Percentiles rank a stretch among this genome's conserved stretches.
Evolutionary conservation across 352 stramenopile genomes (phyloP).

Genomic region (Globisporangium heterothallicum): DNA sequence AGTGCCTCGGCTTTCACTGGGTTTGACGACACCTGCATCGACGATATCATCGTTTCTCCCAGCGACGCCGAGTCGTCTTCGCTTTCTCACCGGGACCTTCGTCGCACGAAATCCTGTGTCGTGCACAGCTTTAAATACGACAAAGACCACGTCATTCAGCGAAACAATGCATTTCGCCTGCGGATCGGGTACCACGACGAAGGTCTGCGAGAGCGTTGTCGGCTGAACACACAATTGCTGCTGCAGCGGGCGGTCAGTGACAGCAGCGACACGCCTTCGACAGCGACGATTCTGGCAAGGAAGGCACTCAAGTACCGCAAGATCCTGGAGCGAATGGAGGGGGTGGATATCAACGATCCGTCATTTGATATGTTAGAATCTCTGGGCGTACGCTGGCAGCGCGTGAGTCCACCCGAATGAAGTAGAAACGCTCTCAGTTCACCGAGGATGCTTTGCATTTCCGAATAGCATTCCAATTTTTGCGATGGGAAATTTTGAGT

Average conservation of each 20-base stretch:
- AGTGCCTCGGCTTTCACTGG: neutral
- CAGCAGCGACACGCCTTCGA: neutral
- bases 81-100: neutral
- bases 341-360: conserved; percentile 7
- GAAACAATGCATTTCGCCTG: neutral
- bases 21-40: neutral
- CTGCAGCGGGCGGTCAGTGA: neutral
- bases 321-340: conserved; percentile 3
- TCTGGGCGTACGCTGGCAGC: conserved; percentile 7
- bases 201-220: neutral
- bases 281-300: neutral
- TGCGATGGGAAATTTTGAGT: too few species aligned
- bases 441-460: too few species aligned
- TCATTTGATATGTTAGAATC: conserved; percentile 7
- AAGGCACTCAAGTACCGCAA: conserved; percentile 5
- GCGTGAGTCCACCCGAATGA: neutral
- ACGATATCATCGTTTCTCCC: neutral
- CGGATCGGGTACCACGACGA: conserved; percentile 1
- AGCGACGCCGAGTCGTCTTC: neutral
- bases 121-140: neutral
- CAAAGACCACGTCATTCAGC: neutral
- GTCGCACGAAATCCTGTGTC: neutral
- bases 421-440: too few species aligned
- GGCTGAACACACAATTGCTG: neutral
- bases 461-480: too few species aligned